A percentile compares a stretch with the other conserved stretches of the same genome.
These are phyloP conservation scores for Pachyrhizus erosus DNA, from an alignment of 306 rosid genomes.

Conservation along the genomic window DNA sequence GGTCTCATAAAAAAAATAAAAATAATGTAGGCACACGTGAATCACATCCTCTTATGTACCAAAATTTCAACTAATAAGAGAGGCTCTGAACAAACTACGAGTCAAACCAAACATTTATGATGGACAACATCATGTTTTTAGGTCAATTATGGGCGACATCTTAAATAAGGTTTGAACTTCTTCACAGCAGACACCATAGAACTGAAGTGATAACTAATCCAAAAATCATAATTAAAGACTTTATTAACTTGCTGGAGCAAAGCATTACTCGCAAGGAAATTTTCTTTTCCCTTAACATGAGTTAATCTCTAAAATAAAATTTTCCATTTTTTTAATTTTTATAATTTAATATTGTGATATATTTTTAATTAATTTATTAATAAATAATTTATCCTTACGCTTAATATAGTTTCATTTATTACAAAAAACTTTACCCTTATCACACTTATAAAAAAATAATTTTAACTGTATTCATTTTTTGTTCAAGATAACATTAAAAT, in stretches of 20 bases:
- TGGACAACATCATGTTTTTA: slow-evolving; percentile 1
- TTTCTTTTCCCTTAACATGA: not conserved
- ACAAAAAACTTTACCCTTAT: not conserved
- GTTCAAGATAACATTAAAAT: not conserved
- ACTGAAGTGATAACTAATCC: not conserved
- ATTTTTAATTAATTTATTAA: not conserved
- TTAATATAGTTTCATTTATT: not conserved
- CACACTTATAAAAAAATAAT: no score
- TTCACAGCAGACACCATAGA: not conserved
- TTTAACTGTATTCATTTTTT: not conserved
- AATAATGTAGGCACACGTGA: slow-evolving; percentile 20
- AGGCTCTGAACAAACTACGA: not conserved
- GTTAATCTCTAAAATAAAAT: not conserved
- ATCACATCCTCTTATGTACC: slow-evolving; percentile 18
- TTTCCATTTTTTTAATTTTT: not conserved
- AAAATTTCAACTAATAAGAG: not conserved
- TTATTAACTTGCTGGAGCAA: not conserved
- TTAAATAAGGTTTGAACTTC: not conserved
- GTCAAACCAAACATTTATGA: slow-evolving; percentile 36
- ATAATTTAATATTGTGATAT: not conserved
- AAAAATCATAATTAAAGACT: not conserved
- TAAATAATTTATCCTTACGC: not conserved
- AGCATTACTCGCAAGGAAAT: not conserved
- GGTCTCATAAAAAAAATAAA: not conserved
- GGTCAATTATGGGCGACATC: slow-evolving; percentile 16